phyloP scores from a whole-genome alignment of 352 stramenopile genomes.

The Phytophthora chlamydospora region DNA sequence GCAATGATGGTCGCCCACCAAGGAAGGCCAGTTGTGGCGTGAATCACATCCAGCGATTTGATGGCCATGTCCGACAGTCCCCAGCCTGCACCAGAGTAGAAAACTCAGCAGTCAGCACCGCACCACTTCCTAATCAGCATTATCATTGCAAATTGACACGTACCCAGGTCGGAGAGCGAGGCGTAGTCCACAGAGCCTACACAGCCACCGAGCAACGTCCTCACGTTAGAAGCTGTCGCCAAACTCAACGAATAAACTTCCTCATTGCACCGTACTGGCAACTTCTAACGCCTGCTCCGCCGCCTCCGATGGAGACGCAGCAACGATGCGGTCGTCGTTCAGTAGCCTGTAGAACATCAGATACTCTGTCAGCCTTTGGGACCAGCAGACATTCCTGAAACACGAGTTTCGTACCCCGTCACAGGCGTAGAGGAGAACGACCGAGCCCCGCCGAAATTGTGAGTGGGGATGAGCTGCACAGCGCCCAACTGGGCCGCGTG shows the following conservation, averaged over 20 bases:
- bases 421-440: conserved; percentile 68
- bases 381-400: not conserved
- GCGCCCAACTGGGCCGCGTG: conserved; percentile 43
- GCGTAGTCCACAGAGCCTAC: conserved; percentile 59
- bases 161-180: conserved; percentile 64
- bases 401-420: conserved; percentile 38
- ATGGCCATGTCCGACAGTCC: conserved; percentile 78
- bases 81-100: conserved; percentile 40
- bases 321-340: conserved; percentile 53
- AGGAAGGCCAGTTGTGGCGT: conserved; percentile 79
- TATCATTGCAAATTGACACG: conserved; percentile 3
- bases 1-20: conserved; percentile 90
- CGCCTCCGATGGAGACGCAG: conserved; percentile 49
- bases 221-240: too few relatives aligned
- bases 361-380: conserved; percentile 1
- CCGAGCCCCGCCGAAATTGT: conserved; percentile 46
- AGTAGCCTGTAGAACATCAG: conserved; percentile 32
- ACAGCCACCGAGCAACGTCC: conserved; percentile 1
- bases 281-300: conserved; percentile 54
- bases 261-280: conserved; percentile 27
- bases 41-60: conserved; percentile 73
- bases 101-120: conserved; percentile 12
- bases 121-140: not conserved
- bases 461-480: conserved; percentile 55
- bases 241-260: too few relatives aligned